Evolutionary conservation across 2,329 filamentous ascomycete species (phyloP).

Genomic region (Aspergillus versicolor): DNA sequence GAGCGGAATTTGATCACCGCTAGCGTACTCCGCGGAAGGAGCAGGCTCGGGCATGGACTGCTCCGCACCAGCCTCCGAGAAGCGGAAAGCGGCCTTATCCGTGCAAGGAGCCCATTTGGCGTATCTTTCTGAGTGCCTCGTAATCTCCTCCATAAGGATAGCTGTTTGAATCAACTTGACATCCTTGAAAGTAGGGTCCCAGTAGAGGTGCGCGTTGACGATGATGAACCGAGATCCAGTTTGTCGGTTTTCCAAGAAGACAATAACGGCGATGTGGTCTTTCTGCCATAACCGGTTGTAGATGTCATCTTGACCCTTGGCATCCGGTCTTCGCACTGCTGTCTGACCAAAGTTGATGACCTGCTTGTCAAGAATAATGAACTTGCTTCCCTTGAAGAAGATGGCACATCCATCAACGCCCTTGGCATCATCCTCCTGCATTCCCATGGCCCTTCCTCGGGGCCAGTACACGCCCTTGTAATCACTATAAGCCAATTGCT

Average conservation of each 20-base stretch:
- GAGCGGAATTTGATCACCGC: constrained; percentile 82
- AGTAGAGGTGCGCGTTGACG: constrained; percentile 90
- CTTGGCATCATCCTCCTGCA: constrained; percentile 84
- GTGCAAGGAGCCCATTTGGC: constrained; percentile 74
- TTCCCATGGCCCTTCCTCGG: constrained; percentile 84
- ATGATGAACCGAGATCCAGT: constrained; percentile 92
- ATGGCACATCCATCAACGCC: constrained; percentile 94
- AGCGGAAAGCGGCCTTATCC: constrained; percentile 65
- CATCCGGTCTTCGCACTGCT: constrained; percentile 91
- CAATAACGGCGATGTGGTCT: constrained; percentile 91
- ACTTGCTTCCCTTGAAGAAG: constrained; percentile 95
- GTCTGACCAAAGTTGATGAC: constrained; percentile 88
- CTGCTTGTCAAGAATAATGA: constrained; percentile 89
- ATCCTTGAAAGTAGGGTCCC: constrained; percentile 87
- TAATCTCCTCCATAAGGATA: constrained; percentile 89
- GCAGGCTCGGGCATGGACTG: constrained; percentile 60
- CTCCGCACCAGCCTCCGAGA: constrained; percentile 50
- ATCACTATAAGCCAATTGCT: constrained; percentile 78
- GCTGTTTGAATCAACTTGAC: constrained; percentile 97
- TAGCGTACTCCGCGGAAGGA: constrained; percentile 83
- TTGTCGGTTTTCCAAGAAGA: constrained; percentile 86
- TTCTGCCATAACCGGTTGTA: constrained; percentile 99
- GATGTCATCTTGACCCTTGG: constrained; percentile 95
- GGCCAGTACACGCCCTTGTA: constrained; percentile 96
- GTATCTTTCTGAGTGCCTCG: constrained; percentile 82